Conservation (phyloP, 306 rosid genomes). For the Ceratonia siliqua region DNA sequence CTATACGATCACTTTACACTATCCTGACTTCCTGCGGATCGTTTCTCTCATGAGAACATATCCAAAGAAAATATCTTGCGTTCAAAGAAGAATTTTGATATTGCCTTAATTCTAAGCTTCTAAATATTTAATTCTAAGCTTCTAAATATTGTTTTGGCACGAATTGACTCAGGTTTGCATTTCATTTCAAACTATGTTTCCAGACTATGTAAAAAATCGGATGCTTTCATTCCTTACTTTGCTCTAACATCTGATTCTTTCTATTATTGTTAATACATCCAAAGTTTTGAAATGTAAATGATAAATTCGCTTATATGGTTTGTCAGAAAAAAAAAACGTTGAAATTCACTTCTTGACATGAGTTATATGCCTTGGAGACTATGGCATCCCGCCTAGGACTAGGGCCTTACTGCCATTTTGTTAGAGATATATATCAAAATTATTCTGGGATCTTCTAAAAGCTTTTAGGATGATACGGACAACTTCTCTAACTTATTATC, state of each 20-base stretch:
- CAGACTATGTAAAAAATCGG: neutral
- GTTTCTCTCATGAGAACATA: neutral
- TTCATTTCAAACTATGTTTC: neutral
- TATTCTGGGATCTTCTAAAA: too few species aligned
- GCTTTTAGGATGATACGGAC: neutral
- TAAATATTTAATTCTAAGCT: neutral
- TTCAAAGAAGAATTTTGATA: neutral
- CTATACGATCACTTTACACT: neutral
- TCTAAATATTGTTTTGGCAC: slow-evolving; percentile 1
- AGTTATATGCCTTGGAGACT: neutral
- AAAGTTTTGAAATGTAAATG: neutral
- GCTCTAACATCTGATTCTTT: neutral
- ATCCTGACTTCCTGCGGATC: neutral
- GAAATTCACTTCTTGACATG: neutral
- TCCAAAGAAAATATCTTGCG: too few species aligned
- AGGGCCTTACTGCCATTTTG: neutral
- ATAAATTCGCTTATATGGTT: neutral
- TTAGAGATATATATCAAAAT: too few species aligned
- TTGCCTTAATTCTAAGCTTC: neutral
- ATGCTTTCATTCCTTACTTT: neutral
- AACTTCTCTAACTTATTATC: neutral
- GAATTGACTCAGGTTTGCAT: neutral
- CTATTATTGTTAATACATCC: neutral
- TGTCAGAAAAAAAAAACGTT: neutral
- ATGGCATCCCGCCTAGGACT: neutral